phyloP scores from a whole-genome alignment of 306 rosid species.

The Quercus mongolica region DNA sequence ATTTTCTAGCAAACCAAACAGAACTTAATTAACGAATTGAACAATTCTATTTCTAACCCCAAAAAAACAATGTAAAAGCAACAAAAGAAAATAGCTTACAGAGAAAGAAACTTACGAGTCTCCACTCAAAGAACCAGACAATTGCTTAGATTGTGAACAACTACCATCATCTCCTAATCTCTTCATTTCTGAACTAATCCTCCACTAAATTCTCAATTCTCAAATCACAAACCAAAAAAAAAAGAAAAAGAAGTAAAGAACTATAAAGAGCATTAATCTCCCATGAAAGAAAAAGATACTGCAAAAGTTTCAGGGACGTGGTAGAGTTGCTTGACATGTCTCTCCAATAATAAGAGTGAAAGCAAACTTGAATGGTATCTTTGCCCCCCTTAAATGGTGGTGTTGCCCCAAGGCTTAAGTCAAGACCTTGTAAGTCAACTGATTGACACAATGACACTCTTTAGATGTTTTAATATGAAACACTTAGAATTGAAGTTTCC shows the following conservation, averaged over 20 bases:
- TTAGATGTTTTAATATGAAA: no score
- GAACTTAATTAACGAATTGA: neutral
- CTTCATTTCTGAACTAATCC: conserved; percentile 1
- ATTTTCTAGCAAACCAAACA: neutral
- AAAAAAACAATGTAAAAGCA: neutral
- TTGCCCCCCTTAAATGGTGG: no score
- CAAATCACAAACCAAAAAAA: neutral
- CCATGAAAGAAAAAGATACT: no score
- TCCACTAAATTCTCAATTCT: neutral
- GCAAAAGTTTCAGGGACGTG: no score
- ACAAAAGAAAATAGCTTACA: conserved; percentile 14
- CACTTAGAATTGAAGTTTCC: no score
- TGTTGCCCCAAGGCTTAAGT: no score
- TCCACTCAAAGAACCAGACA: conserved; percentile 48
- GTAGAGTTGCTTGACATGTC: no score
- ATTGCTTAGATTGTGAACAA: conserved; percentile 58
- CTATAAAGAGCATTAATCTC: no score
- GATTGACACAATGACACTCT: no score
- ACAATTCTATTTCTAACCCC: conserved; percentile 2
- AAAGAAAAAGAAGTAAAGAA: neutral
- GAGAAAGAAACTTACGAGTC: conserved; percentile 55
- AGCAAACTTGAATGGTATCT: no score
- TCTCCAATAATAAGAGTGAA: no score
- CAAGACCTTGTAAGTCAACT: no score
- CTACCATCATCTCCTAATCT: conserved; percentile 45